Conservation (phyloP, 163 green algal species). For the Coccomyxa subellipsoidea region DNA sequence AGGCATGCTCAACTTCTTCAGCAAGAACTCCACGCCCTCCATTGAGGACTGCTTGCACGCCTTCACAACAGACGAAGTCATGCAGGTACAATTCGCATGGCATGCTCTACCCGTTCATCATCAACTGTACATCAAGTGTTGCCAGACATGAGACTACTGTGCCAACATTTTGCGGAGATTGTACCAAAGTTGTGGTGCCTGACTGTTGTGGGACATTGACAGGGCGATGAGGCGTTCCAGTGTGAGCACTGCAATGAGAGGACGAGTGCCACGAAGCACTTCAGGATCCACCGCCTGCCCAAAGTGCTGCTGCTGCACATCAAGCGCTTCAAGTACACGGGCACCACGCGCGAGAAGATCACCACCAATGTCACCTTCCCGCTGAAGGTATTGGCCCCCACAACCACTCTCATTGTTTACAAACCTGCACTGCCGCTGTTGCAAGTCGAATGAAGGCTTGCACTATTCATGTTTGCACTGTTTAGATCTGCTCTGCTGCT, state of each 20-base stretch:
- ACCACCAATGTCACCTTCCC: conserved; percentile 50
- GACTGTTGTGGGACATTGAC: not conserved
- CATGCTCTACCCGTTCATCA: not conserved
- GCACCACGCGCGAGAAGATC: conserved; percentile 44
- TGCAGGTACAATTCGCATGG: conserved; percentile 31
- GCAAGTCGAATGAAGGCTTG: not conserved
- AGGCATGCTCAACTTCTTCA: conserved; percentile 25
- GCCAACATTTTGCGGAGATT: no score
- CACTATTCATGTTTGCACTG: not conserved
- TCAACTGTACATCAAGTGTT: not conserved
- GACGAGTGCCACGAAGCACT: conserved; percentile 50
- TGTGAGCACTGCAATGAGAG: conserved; percentile 49
- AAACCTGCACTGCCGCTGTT: not conserved
- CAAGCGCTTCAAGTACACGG: conserved; percentile 43
- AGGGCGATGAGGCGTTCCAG: conserved; percentile 52
- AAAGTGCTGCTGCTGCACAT: conserved; percentile 56
- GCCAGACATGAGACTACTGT: not conserved
- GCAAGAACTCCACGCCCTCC: conserved; percentile 24
- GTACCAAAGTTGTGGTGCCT: no score
- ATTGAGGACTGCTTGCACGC: conserved; percentile 55
- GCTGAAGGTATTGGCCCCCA: conserved; percentile 14
- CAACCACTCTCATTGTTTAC: not conserved
- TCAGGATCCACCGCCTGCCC: conserved; percentile 55
- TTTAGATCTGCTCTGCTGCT: not conserved
- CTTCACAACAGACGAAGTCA: conserved; percentile 50